Evolutionary conservation across 352 stramenopile genomes (phyloP).

Genomic region (Pythium grandisporangium): DNA sequence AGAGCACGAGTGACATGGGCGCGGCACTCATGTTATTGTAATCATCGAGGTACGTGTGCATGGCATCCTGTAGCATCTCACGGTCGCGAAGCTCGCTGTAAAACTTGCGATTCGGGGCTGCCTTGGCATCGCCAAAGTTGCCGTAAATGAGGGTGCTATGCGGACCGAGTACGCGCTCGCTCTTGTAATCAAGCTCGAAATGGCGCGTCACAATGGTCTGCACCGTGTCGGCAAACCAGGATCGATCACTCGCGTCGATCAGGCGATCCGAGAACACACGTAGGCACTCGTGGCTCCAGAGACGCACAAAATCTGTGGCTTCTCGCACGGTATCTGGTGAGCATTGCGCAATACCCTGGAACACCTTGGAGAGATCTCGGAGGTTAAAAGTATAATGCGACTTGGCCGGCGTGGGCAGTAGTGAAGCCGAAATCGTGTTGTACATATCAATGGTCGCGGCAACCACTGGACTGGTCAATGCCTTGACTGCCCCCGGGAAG

Average conservation of each 20-base stretch:
- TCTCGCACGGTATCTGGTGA: slow-evolving; percentile 74
- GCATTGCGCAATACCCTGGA: slow-evolving; percentile 86
- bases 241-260: slow-evolving; percentile 83
- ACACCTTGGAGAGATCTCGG: slow-evolving; percentile 90
- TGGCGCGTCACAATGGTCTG: slow-evolving; percentile 56
- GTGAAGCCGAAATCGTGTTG: slow-evolving; percentile 80
- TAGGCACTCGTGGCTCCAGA: slow-evolving; percentile 91
- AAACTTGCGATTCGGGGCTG: slow-evolving; percentile 43
- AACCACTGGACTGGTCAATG: slow-evolving; percentile 59
- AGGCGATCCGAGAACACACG: slow-evolving; percentile 89
- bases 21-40: slow-evolving; percentile 94
- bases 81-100: slow-evolving; percentile 89
- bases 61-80: slow-evolving; percentile 61
- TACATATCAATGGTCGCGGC: slow-evolving; percentile 89
- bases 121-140: slow-evolving; percentile 82
- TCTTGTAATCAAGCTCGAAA: slow-evolving; percentile 73
- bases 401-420: slow-evolving; percentile 91
- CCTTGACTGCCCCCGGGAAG: slow-evolving; percentile 79
- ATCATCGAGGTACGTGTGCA: slow-evolving; percentile 91
- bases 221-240: slow-evolving; percentile 80
- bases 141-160: slow-evolving; percentile 82
- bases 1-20: slow-evolving; percentile 92
- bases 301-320: slow-evolving; percentile 73
- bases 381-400: slow-evolving; percentile 95
- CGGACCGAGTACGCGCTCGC: slow-evolving; percentile 38